Base-by-base conservation (phyloP, 176 grass and related monocot species). In the Juncus inflexus region DNA sequence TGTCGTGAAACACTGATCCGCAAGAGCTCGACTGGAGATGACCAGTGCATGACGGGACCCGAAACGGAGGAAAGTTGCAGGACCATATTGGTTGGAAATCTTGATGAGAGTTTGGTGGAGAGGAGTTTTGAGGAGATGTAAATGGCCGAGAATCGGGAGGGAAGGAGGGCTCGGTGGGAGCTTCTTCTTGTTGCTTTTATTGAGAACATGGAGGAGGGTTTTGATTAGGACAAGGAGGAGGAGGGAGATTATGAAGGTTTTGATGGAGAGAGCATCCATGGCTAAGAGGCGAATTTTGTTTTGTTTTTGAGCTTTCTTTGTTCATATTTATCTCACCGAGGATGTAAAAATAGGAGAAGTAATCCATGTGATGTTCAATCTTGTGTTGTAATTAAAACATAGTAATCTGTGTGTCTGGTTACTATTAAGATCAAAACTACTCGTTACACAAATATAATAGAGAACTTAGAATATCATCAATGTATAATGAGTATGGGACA, bases 91-190 rank as follows among this genome's bases (percentile, higher is more conserved):
- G 12, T 74, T 62, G 1, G 85, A 65, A 13, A 95, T 60, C 5
- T 10, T 6, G 0, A 74, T 39, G 5, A 95, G 79, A 8, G 64
- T 12, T 2, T 74, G 90, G 76, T 89, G 90, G 58, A 95, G 79
- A 0, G 90, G 79, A n/a, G 50, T 65, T 63, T 95, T 95, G 12
- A 95, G 38, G 39, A 95, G 85, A 74, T 95, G 82, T 16, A 89
- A 79, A 60, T 95, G 90, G 85, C 60, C 12, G 67, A 76, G 5
- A 72, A 66, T 10, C 66, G 85, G 78, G 70, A 89, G 64, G 9
- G 82, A 63, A 1, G 76, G 55, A 1, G 84, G 85, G 70, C 79
- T 75, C 3, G 79, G 73, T 4, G 79, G 79, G 11, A 77, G 79
- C 9, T 60, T 66, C 39, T 61, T 60, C 12, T 73, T 73, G 40